Base-by-base conservation (phyloP, 371 early-diverging fungal genomes). In the Mucor lusitanicus region DNA sequence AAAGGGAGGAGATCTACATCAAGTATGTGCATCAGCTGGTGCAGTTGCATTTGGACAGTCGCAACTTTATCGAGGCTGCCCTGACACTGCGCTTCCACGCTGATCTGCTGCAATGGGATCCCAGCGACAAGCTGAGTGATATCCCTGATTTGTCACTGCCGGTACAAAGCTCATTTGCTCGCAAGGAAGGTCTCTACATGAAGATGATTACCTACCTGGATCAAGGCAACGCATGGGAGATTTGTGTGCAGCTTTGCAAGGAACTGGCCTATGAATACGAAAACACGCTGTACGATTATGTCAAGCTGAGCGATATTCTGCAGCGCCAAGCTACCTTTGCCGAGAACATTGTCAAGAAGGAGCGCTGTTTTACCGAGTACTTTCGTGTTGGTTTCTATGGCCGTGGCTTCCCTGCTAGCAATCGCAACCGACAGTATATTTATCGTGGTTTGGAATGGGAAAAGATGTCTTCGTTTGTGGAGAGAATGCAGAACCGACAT, bases 351-450 rank as follows among this genome's bases (percentile, higher is more conserved):
- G 74, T 82, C 17, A 83, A 77, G 40, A 85, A 88, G 64, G 88
- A 89, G 32, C 81, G 91, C 9, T 91, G 85, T 60, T 89, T 80
- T 64, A 84, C 87, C 2, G 87, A 86, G 39, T 94, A 92, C 75
- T 94, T 88, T 74, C 84, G 92, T 5, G 94, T 94, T 15, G 90
- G 85, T 0, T 93, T 90, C 68, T 91, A 88, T 72, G 94, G 94
- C 6, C 72, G 77, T 33, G 90, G 88, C 0, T 92, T 88, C 48
- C 83, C 86, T 8, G 69, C 78, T 0, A 74, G 82, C 59, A 69
- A 90, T 23, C 85, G 89, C 13, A 86, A 86, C 59, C 82, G 86
- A 33, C 90, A 92, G 64, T 92, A 90, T 62, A 81, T 94, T 32
- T 93, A 91, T 68, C 87, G 88, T 70, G 91, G 85, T 65, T 59